Conservation (phyloP, 176 grass and related monocot species). For the Leersia perrieri region DNA sequence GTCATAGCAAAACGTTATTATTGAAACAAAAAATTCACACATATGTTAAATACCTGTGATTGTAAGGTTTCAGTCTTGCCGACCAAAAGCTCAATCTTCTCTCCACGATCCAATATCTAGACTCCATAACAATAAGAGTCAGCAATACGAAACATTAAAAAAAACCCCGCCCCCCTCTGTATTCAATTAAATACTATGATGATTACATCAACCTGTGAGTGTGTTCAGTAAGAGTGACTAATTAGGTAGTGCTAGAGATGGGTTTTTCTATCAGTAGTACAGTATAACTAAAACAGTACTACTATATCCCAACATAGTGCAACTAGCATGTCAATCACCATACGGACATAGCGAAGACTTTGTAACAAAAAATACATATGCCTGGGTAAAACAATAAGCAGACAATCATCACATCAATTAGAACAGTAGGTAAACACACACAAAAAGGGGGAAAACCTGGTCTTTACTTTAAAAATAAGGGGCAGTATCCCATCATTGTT, state of each 20-base stretch:
- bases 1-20: background rate
- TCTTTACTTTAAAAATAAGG: background rate
- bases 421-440: background rate
- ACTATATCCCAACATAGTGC: background rate
- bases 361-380: background rate
- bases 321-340: background rate
- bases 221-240: background rate
- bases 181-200: background rate
- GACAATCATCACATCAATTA: background rate
- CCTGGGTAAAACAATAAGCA: background rate
- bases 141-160: background rate
- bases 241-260: background rate
- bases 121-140: background rate
- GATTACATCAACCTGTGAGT: background rate
- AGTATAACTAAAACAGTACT: background rate
- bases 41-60: constrained; percentile 69
- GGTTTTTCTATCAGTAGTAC: background rate
- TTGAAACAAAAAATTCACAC: background rate
- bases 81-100: constrained; percentile 95
- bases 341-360: background rate
- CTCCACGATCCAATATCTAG: constrained; percentile 93
- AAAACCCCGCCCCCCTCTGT: too few relatives aligned
- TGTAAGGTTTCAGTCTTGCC: constrained; percentile 93
- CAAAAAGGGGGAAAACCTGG: background rate
- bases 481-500: background rate